phyloP scores from a whole-genome alignment of 495 filamentous ascomycete species.

The Aspergillus saccharolyticus region DNA sequence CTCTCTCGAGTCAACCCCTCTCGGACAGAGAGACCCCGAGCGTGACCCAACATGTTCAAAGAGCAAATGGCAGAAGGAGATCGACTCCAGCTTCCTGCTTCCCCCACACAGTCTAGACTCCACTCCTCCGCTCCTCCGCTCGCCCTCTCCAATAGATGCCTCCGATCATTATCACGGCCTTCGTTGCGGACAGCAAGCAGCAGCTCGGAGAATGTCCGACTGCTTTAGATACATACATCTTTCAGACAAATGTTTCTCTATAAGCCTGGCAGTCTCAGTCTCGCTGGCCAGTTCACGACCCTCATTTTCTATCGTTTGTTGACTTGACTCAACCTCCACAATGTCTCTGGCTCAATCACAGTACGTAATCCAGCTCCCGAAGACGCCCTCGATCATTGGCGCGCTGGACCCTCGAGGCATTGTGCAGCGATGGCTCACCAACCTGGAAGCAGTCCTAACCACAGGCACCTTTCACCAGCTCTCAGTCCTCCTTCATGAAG shows the following conservation, averaged over 20 bases:
- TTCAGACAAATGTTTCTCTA: no score
- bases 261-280: no score
- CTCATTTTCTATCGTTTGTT: not conserved
- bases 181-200: not conserved
- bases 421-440: conserved; percentile 37
- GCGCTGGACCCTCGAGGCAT: conserved; percentile 23
- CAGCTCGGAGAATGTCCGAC: not conserved
- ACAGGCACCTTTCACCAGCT: conserved; percentile 15
- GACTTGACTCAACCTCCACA: not conserved
- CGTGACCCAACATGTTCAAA: not conserved
- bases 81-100: not conserved
- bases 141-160: not conserved
- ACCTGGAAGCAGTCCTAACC: conserved; percentile 22
- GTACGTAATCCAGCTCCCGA: conserved; percentile 32
- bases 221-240: not conserved
- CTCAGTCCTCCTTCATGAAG: conserved; percentile 43
- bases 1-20: not conserved
- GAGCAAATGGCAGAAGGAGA: not conserved
- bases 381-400: conserved; percentile 15
- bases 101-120: not conserved
- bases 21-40: not conserved
- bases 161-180: not conserved
- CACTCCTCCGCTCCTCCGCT: not conserved
- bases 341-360: conserved; percentile 22
- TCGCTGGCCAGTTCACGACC: no score